Evolutionary conservation across 495 filamentous ascomycete genomes (phyloP), one percentile per base, ranked within the genome.

Genomic region (Opeltia flavorubescens): DNA sequence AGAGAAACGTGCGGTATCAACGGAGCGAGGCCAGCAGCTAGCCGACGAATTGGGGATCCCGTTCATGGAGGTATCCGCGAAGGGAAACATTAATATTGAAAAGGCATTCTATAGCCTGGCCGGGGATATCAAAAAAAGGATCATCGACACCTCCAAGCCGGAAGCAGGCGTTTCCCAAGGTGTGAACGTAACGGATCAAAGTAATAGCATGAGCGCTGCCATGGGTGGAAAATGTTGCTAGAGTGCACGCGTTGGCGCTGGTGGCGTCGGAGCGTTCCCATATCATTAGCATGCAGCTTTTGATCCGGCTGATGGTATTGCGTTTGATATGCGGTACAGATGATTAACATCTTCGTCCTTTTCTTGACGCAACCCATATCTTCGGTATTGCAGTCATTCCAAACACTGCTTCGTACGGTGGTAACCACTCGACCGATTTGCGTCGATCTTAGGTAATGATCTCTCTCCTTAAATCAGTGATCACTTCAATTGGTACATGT

Each of bases 81-180:
- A 96, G 73, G 86, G 83, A 69, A 96, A 96, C 67, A 94, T 93
- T 78, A 99, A 96, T 67, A 89, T 99, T 54, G 91, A 99, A 66
- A 88, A 96, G 72, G 91, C 91, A 2, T 99, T 99, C 64, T 96
- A 89, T 65, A 86, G 72, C 64, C 80, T 99, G 49, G 91, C 91
- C 15, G 75, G 83, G 43, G 93, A 95, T 62, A 99, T 99, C 69
- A 98, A 98, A 78, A 95, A 95, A 71, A 70, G 84, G 48, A 81
- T 89, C 58, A 82, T 88, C 61, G 85, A 89, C 59, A 94, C 81
- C 31, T 78, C 81, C 48, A 87, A 88, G 68, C 76, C 76, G 29
- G 84, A 94, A 50, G 63, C 72, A n/a, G 68, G 72, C 25, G 61
- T 73, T 17, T 31, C 45, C n/a, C 64, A 70, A 45, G 76, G 75